Evolutionary conservation across 495 filamentous ascomycete genomes (phyloP).

Genomic region (Glutinoglossum americanum): DNA sequence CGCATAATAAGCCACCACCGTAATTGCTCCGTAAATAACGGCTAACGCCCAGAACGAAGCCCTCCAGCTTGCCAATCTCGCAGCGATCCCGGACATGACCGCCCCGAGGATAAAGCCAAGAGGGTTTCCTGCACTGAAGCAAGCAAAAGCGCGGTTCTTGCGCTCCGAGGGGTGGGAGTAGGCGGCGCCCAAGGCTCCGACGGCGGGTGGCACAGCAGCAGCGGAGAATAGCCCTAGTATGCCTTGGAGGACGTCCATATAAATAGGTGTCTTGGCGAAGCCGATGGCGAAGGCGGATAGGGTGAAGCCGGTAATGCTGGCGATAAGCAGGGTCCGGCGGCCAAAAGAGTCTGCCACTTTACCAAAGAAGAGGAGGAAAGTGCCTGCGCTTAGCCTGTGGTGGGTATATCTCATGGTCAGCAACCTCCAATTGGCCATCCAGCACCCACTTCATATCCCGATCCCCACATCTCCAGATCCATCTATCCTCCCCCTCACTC

Average conservation of each 20-base stretch:
- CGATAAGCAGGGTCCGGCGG: slow-evolving; percentile 39
- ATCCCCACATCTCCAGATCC: not conserved
- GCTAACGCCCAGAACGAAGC: slow-evolving; percentile 42
- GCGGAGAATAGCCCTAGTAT: slow-evolving; percentile 39
- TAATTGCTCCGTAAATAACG: slow-evolving; percentile 37
- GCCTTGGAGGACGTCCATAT: slow-evolving; percentile 41
- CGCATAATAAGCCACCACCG: slow-evolving; percentile 35
- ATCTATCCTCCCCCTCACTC: too few species aligned
- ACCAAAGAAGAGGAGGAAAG: slow-evolving; percentile 55
- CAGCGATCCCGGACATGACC: slow-evolving; percentile 42
- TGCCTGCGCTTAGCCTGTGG: slow-evolving; percentile 39
- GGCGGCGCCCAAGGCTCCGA: slow-evolving; percentile 41
- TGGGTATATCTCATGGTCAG: not conserved
- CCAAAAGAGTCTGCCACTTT: slow-evolving; percentile 50
- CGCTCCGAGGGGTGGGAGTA: slow-evolving; percentile 37
- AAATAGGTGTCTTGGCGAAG: slow-evolving; percentile 38
- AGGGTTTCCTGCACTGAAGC: slow-evolving; percentile 49
- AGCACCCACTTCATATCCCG: not conserved
- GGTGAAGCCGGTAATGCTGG: slow-evolving; percentile 40
- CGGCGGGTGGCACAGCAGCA: slow-evolving; percentile 42
- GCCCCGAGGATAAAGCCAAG: slow-evolving; percentile 52
- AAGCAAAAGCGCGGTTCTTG: slow-evolving; percentile 47
- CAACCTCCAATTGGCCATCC: not conserved
- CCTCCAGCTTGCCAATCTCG: slow-evolving; percentile 45
- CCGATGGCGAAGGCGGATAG: slow-evolving; percentile 33